phyloP scores from a whole-genome alignment of 495 filamentous ascomycete species.

The Penicillium parvum region DNA sequence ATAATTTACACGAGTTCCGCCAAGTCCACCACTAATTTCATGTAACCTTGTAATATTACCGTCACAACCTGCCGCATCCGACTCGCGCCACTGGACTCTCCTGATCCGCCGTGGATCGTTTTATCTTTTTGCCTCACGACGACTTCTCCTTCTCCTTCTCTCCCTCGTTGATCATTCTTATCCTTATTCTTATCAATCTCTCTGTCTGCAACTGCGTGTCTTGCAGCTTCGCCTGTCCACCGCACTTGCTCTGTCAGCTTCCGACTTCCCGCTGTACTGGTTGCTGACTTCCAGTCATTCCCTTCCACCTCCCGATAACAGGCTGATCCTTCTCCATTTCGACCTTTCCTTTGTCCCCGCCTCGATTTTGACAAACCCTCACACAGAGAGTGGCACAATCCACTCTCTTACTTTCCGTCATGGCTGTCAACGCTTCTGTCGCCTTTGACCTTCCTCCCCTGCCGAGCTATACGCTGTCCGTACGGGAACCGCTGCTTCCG shows the following conservation, averaged over 20 bases:
- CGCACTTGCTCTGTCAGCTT: constrained; percentile 14
- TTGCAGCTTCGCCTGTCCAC: constrained; percentile 1
- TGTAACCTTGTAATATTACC: background rate
- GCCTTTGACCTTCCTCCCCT: constrained; percentile 65
- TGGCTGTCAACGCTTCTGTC: constrained; percentile 40
- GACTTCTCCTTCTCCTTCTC: background rate
- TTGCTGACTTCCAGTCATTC: constrained; percentile 7
- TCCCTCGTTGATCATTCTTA: constrained; percentile 10
- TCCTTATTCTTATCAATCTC: constrained; percentile 5
- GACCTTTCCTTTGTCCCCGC: background rate
- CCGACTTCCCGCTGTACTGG: constrained; percentile 15
- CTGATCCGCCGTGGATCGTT: constrained; percentile 13
- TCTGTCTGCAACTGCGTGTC: background rate
- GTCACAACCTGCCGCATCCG: constrained; percentile 2
- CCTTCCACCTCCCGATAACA: background rate
- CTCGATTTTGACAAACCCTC: background rate
- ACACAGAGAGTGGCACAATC: background rate
- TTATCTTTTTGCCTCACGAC: too few relatives aligned
- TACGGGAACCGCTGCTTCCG: constrained; percentile 65
- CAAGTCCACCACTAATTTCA: background rate
- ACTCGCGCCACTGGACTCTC: constrained; percentile 13
- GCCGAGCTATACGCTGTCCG: constrained; percentile 63
- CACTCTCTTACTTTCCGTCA: constrained; percentile 14
- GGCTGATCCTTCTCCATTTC: background rate
- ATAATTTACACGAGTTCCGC: background rate